Evolutionary conservation across 2,329 filamentous ascomycete genomes (phyloP).

Genomic region (Orbilia javanica): DNA sequence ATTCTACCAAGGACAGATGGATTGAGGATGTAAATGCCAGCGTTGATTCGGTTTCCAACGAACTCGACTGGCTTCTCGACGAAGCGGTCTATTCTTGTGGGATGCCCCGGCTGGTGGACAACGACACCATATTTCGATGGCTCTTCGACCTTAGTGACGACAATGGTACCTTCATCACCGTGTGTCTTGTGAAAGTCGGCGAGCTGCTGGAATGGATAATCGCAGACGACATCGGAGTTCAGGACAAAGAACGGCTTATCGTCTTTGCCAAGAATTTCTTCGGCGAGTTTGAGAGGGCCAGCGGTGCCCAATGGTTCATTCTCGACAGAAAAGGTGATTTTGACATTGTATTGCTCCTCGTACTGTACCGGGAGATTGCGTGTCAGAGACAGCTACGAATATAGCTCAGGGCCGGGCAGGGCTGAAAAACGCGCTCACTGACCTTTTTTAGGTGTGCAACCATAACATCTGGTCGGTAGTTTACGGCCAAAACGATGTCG

Average conservation of each 20-base stretch:
- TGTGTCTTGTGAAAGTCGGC: slow-evolving; percentile 92
- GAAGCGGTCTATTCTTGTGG: slow-evolving; percentile 95
- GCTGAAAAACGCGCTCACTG: slow-evolving; percentile 63
- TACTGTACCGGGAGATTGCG: slow-evolving; percentile 71
- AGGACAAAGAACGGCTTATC: slow-evolving; percentile 97
- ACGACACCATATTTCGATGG: slow-evolving; percentile 99
- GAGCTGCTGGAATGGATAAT: slow-evolving; percentile 92
- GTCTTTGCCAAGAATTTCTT: slow-evolving; percentile 91
- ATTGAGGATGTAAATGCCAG: slow-evolving; percentile 98
- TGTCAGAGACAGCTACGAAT: neutral
- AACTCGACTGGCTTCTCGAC: slow-evolving; percentile 99
- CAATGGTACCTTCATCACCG: slow-evolving; percentile 95
- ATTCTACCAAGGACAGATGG: slow-evolving; percentile 90
- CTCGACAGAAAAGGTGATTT: slow-evolving; percentile 97
- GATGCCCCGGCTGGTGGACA: slow-evolving; percentile 93
- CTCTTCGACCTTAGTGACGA: slow-evolving; percentile 98
- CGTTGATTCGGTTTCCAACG: slow-evolving; percentile 98
- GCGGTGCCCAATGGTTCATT: slow-evolving; percentile 94
- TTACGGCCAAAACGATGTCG: slow-evolving; percentile 97
- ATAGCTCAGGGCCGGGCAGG: slow-evolving; percentile 22
- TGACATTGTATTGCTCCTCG: slow-evolving; percentile 90
- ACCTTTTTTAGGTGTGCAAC: slow-evolving; percentile 91
- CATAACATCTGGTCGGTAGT: slow-evolving; percentile 99
- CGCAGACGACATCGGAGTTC: slow-evolving; percentile 98
- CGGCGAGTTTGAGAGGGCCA: slow-evolving; percentile 93